Percentiles rank a stretch among this genome's conserved stretches.
Conservation (phyloP, 345 rosid genomes). For the Stellera chamaejasme region DNA sequence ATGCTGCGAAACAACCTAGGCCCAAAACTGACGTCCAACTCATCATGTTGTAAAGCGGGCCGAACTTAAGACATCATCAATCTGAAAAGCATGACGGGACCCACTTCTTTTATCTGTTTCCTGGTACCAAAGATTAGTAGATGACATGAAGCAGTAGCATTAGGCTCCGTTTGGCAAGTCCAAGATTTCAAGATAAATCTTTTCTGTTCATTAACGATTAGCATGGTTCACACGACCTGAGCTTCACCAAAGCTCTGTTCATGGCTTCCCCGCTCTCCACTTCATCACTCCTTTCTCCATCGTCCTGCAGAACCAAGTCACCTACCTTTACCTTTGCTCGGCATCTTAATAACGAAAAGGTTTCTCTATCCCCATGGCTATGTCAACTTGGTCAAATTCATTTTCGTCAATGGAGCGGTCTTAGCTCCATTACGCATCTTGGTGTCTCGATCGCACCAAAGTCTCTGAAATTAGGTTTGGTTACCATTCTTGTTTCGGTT, state of each 20-base stretch:
- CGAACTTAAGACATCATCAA: too few species aligned
- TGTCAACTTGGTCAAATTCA: slow-evolving; percentile 30
- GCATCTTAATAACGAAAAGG: slow-evolving; percentile 22
- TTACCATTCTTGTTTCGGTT: not conserved
- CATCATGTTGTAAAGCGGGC: too few species aligned
- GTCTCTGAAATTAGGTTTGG: slow-evolving; percentile 40
- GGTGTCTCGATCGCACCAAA: slow-evolving; percentile 45
- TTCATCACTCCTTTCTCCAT: slow-evolving; percentile 18
- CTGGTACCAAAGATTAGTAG: too few species aligned
- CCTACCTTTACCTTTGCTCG: slow-evolving; percentile 20
- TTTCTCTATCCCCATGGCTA: slow-evolving; percentile 22
- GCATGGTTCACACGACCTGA: slow-evolving; percentile 1
- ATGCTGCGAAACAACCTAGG: too few species aligned
- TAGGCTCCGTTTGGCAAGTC: too few species aligned
- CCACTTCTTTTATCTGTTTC: too few species aligned
- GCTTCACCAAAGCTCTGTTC: slow-evolving; percentile 18
- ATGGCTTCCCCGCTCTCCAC: slow-evolving; percentile 43
- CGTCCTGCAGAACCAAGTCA: slow-evolving; percentile 28
- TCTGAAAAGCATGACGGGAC: too few species aligned
- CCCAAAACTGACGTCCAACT: too few species aligned
- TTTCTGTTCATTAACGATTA: too few species aligned
- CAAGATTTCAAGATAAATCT: too few species aligned
- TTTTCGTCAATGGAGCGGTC: slow-evolving; percentile 59
- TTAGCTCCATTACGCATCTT: slow-evolving; percentile 69
- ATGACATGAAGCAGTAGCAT: too few species aligned